A percentile compares a stretch with the other conserved stretches of the same genome.
Evolutionary conservation across 2,329 filamentous ascomycete species (phyloP).

Genomic region (Didymosphaeria variabile): DNA sequence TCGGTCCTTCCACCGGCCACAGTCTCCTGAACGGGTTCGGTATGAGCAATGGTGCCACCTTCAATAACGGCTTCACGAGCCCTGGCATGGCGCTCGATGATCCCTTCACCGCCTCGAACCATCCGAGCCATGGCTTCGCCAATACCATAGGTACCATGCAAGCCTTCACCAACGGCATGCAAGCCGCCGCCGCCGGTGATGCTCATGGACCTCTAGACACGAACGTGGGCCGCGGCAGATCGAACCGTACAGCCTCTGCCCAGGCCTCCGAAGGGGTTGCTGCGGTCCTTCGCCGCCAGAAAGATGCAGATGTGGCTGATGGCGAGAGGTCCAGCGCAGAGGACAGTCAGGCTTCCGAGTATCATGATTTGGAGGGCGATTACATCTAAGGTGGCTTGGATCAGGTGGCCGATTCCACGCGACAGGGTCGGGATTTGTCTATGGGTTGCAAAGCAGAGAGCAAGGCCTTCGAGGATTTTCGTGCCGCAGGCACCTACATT

Average conservation of each 20-base stretch:
- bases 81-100: not conserved
- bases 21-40: not conserved
- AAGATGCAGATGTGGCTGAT: conserved; percentile 7
- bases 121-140: not conserved
- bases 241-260: conserved; percentile 14
- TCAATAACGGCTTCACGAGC: not conserved
- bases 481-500: no score
- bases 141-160: not conserved
- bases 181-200: not conserved
- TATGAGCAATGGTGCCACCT: not conserved
- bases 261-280: conserved; percentile 15
- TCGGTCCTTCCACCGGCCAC: not conserved
- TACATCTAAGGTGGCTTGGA: conserved; percentile 3
- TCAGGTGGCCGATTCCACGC: not conserved
- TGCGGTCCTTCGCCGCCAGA: conserved; percentile 3
- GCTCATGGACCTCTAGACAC: not conserved
- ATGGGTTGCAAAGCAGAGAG: not conserved
- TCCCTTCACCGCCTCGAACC: not conserved
- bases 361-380: conserved; percentile 3
- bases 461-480: no score
- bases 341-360: conserved; percentile 18
- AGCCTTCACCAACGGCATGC: not conserved
- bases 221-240: conserved; percentile 2
- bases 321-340: conserved; percentile 11
- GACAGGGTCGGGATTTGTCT: not conserved